Evolutionary conservation across 2,329 filamentous ascomycete species (phyloP), one percentile per base, ranked within the genome.

Genomic region (Trichoderma pleuroti): DNA sequence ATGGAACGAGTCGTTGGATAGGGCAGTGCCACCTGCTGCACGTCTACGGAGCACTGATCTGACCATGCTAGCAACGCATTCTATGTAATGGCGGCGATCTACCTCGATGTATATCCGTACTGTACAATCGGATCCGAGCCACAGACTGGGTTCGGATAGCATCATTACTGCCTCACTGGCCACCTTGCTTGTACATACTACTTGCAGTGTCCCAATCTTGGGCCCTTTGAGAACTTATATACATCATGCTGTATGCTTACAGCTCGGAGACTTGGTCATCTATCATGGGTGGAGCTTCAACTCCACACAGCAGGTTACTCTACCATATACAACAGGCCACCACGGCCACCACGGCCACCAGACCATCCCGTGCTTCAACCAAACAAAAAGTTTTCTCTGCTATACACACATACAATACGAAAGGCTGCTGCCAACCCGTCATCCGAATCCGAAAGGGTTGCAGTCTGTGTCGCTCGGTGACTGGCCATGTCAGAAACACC

Each of bases 381-480:
- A 39, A 36, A 34, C 24, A 57, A 26, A 26, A 56, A 9, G 12
- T 59, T 24, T 67, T 59, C 21, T 24, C 26, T 30, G 18, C 52
- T 46, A 46, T 67, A n/a, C n/a, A n/a, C 26, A 28, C 3, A 28
- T 28, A 32, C 52, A 18, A 46, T 57, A 57, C 54, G 54, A 67
- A 54, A 59, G 52, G 24, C 34, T 39, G 63, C 60, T 32, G 34
- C 68, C 60, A 64, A 59, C 30, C 59, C 63, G 54, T 68, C 63
- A 49, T 52, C 54, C 63, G 62, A 61, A 49, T 52, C 54, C 63
- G 62, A 61, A 59, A 46, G 30, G 69, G 62, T 61, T 64, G 62
- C 69, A 71, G 39, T 32, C 61, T 66, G 62, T 34, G 62, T 52
- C 54, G 57, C 69, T 67, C 56, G 56, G 69, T 71, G 61, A 59